A percentile compares a stretch with the other conserved stretches of the same genome.
Evolutionary conservation across 306 rosid genomes (phyloP).

Genomic region (Begonia peltatifolia): DNA sequence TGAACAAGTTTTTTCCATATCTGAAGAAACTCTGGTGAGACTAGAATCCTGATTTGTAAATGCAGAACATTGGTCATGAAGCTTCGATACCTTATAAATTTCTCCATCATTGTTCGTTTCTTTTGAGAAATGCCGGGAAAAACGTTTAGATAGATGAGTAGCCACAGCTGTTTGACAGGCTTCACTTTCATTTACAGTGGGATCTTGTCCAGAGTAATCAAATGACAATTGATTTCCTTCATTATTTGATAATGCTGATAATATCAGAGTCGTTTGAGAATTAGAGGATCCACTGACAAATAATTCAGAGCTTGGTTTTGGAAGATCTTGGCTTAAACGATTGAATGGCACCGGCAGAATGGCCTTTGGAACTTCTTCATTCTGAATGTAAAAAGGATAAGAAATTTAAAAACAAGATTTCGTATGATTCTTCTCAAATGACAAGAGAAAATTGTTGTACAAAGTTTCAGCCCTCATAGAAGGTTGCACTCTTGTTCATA

Average conservation of each 20-base stretch:
- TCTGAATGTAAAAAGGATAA: conserved; percentile 20
- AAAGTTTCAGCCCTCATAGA: background rate
- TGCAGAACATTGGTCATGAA: background rate
- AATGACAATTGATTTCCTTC: conserved; percentile 4
- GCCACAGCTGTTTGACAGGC: conserved; percentile 19
- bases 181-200: too few species aligned
- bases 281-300: conserved; percentile 8
- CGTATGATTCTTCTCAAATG: too few species aligned
- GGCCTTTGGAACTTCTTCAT: conserved; percentile 57
- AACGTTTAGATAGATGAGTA: conserved; percentile 35
- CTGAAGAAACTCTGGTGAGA: conserved; percentile 3
- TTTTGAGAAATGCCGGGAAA: conserved; percentile 33
- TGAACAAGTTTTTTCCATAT: conserved; percentile 9
- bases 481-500: conserved; percentile 4
- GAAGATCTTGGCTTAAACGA: conserved; percentile 10
- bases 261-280: conserved; percentile 10
- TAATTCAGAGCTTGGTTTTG: conserved; percentile 6
- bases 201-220: conserved; percentile 9
- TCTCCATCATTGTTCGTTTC: conserved; percentile 5
- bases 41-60: conserved; percentile 16
- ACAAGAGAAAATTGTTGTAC: too few species aligned
- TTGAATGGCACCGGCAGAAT: conserved; percentile 61
- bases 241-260: conserved; percentile 9
- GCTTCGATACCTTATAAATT: conserved; percentile 1
- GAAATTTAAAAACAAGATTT: too few species aligned